Base-by-base conservation (phyloP, 2,329 filamentous ascomycete genomes). In the Thelonectria rubi region DNA sequence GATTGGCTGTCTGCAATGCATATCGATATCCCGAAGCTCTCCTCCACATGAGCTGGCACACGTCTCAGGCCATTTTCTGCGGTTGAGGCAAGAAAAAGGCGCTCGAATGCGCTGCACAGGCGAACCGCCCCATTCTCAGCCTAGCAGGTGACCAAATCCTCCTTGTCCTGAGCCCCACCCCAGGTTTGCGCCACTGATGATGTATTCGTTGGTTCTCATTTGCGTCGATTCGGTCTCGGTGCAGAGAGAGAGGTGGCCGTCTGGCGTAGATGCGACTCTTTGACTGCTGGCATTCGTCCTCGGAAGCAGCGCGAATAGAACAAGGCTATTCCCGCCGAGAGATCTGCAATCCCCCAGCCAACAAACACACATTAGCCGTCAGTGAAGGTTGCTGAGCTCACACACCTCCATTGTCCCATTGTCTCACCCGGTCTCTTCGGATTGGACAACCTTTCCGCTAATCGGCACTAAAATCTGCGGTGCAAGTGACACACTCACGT, bases 401-500 rank as follows among this genome's bases (percentile, higher is more conserved):
- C 39, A 24, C 39, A 20, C 42, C 18, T 46, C 21, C 7, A 12
- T 26, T 21, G 11, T 45, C n/a, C 20, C 42, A 26, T 26, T 24
- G 45, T 30, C 45, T n/a, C 45, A 30, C 45, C 20, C 45, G 24
- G 45, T 15, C 32, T 24, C 32, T 30, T 49, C 52, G 53, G 53
- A 61, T 61, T 61, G 58, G 58, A 54, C 53, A 56, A 49, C 58
- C 48, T 49, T 51, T 53, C 55, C 60, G 55, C 60, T 63, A 63
- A 54, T 61, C 48, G 53, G 52, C 58, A 63, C 60, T 58, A 63
- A 63, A 59, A 55, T 63, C 61, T 64, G 54, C 58, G 45, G 62
- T 60, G 58, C 62, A 64, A 62, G 62, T 64, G 58, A 64, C 62
- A 55, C 46, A 47, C 60, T 63, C 60, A 63, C 60, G 60, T 63